Percentiles rank a stretch among this genome's conserved stretches.
These are phyloP conservation scores for Talaromyces sp. DNA, from an alignment of 2,329 filamentous ascomycete species.

Conservation along the genomic window DNA sequence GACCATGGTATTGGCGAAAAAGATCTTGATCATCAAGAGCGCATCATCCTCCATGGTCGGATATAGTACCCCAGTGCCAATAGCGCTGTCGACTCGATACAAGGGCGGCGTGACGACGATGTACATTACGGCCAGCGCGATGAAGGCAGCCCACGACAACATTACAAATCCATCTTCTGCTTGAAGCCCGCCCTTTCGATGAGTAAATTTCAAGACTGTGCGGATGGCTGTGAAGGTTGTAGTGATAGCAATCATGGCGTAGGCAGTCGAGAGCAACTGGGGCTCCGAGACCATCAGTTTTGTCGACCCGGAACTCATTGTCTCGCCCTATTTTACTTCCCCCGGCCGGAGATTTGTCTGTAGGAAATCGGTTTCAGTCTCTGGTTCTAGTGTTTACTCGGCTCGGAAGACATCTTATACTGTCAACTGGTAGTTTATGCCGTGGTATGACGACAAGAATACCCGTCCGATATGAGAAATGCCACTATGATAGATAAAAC, in stretches of 20 bases:
- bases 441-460: background rate
- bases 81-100: conserved; percentile 23
- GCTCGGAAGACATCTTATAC: background rate
- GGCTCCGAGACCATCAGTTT: conserved; percentile 3
- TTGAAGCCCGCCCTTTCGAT: conserved; percentile 5
- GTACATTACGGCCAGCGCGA: conserved; percentile 26
- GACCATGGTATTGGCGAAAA: conserved; percentile 33
- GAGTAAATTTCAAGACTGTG: conserved; percentile 7
- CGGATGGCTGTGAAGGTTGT: conserved; percentile 13
- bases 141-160: conserved; percentile 19
- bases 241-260: conserved; percentile 15
- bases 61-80: conserved; percentile 18
- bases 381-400: background rate
- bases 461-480: background rate
- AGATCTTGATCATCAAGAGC: conserved; percentile 27
- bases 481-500: background rate
- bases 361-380: background rate
- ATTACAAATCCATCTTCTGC: conserved; percentile 10
- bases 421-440: background rate
- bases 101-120: conserved; percentile 29
- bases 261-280: conserved; percentile 12
- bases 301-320: conserved; percentile 7
- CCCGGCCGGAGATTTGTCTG: background rate
- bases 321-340: background rate
- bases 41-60: conserved; percentile 25